Evolutionary conservation across 768 basidiomycete genomes (phyloP), one percentile per base, ranked within the genome.

Genomic region (Lentinula sp.): DNA sequence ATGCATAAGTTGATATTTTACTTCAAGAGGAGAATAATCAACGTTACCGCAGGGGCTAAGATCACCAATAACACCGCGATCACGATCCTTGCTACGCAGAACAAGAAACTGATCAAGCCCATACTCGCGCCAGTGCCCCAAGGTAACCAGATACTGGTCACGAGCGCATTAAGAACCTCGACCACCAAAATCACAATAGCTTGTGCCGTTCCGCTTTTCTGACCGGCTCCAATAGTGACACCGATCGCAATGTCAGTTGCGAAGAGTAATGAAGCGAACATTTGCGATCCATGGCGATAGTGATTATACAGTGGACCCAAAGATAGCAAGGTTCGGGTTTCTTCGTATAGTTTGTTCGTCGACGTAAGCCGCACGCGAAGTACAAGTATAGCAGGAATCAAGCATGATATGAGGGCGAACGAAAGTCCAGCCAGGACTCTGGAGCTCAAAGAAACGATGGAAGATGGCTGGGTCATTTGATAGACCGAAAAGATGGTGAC

Each of bases 91-190:
- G 91, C 87, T 4, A 96, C 91, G 61, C 93, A 94, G 67, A 96
- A 89, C 68, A 97, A 76, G 78, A 98, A 98, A 70, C 92, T 94
- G 61, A 96, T 88, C 39, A 95, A 79, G 13, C 95, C 96, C 97
- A 98, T 98, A 63, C 93, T 91, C 1, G 96, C 94, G 1, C 96
- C 94, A 57, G 89, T 89, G 34, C 93, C 93, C 96, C 96, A 99
- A 16, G 95, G 95, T 62, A 97, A 81, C 93, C 93, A 97, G 35
- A 96, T 78, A 63, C 91, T 95, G 35, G 95, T 97, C 31, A 91
- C 84, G 61, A 98, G 76, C 5, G 95, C 92, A 48, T 90, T 87
- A 21, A 80, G 80, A 15, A 99, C 89, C 71, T 99, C 97, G 18
- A 93, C 83, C 34, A 97, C 81, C 31, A 98, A 80, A 64, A 99